Conservation (phyloP, 148 eudicot genomes). For the Amaranthus cruentus region DNA sequence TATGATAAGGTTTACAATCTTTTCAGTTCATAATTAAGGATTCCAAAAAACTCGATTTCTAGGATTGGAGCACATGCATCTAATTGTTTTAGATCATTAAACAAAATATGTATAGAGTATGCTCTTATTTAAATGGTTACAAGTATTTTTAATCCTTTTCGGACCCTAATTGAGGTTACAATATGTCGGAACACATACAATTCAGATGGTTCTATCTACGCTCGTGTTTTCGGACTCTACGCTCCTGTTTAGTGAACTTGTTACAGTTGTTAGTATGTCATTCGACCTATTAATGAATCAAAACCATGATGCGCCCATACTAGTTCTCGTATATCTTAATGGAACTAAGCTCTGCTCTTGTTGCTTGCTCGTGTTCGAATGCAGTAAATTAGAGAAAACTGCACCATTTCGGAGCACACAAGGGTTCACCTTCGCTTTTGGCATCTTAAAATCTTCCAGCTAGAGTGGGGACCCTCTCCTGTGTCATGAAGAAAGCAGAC, state of each 20-base stretch:
- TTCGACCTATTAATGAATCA: neutral
- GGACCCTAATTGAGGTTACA: neutral
- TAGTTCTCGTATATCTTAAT: neutral
- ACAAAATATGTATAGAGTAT: too few relatives aligned
- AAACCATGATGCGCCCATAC: neutral
- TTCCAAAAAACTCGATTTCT: too few relatives aligned
- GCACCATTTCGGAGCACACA: neutral
- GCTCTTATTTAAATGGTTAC: too few relatives aligned
- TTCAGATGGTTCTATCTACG: neutral
- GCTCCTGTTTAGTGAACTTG: too few relatives aligned
- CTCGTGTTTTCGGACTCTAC: neutral
- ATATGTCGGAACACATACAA: too few relatives aligned
- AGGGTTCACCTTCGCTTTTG: conserved; percentile 29
- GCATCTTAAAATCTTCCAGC: conserved; percentile 53
- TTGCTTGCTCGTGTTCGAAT: neutral
- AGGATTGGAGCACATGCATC: too few relatives aligned
- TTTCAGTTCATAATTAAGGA: too few relatives aligned
- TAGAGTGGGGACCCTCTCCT: conserved; percentile 63
- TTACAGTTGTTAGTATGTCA: neutral
- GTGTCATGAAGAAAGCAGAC: conserved; percentile 43
- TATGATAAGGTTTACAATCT: too few relatives aligned
- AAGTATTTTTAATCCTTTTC: too few relatives aligned
- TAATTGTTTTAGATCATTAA: too few relatives aligned
- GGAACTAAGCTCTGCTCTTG: neutral
- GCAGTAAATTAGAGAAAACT: neutral